Evolutionary conservation across 1,139 yeast genomes (phyloP).

Genomic region (Saccharomyces hybrid): DNA sequence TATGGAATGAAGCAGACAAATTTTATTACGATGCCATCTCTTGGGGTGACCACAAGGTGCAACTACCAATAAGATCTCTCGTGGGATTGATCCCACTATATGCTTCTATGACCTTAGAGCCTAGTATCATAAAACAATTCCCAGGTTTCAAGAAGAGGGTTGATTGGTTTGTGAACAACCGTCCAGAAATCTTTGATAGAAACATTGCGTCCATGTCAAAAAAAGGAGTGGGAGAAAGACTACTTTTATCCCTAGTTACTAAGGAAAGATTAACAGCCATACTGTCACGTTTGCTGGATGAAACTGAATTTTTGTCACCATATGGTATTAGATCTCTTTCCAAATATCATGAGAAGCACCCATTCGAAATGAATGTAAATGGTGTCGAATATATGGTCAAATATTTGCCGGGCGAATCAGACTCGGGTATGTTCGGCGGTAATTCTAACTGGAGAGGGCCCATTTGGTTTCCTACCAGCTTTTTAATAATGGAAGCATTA

Average conservation of each 20-base stretch:
- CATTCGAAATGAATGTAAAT: slow-evolving; percentile 79
- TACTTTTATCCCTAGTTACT: slow-evolving; percentile 73
- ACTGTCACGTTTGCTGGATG: slow-evolving; percentile 77
- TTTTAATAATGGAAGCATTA: slow-evolving; percentile 77
- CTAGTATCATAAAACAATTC: slow-evolving; percentile 69
- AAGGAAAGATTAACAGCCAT: slow-evolving; percentile 74
- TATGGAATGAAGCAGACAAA: slow-evolving; percentile 88
- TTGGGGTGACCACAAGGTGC: slow-evolving; percentile 68
- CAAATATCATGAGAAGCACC: slow-evolving; percentile 78
- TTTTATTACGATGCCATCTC: slow-evolving; percentile 90
- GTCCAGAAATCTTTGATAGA: slow-evolving; percentile 67
- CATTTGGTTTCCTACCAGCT: slow-evolving; percentile 96
- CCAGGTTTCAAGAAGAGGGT: slow-evolving; percentile 82
- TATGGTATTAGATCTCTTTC: slow-evolving; percentile 89
- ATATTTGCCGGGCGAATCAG: slow-evolving; percentile 89
- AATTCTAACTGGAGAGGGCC: slow-evolving; percentile 98
- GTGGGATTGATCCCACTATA: slow-evolving; percentile 92
- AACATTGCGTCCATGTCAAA: slow-evolving; percentile 84
- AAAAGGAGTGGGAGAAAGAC: slow-evolving; percentile 81
- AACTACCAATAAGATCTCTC: slow-evolving; percentile 79
- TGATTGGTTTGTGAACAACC: slow-evolving; percentile 77
- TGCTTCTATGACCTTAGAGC: slow-evolving; percentile 86
- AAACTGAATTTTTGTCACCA: slow-evolving; percentile 76
- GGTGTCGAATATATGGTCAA: slow-evolving; percentile 68
- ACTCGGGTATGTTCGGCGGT: slow-evolving; percentile 94